Conservation (phyloP, 2,329 filamentous ascomycete genomes). For the Bipolaris gigantea region DNA sequence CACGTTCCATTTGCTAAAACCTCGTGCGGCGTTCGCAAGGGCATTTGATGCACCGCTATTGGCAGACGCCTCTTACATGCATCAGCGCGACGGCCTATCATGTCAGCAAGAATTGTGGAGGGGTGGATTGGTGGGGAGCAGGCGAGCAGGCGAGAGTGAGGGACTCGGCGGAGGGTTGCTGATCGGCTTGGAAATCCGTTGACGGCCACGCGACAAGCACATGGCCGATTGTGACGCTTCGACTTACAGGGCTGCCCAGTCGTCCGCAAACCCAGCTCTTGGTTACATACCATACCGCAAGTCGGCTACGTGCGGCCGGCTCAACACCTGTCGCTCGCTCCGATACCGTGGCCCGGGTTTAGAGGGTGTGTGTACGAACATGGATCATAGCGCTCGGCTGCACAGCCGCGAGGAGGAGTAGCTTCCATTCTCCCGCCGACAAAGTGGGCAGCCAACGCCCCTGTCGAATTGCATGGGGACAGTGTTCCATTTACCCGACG, state of each 20-base stretch:
- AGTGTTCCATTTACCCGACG: constrained; percentile 40
- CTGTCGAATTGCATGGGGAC: constrained; percentile 28
- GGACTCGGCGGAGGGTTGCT: constrained; percentile 1
- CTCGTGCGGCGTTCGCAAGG: background rate
- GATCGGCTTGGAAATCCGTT: constrained; percentile 1
- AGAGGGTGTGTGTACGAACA: background rate
- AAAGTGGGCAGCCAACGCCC: constrained; percentile 8
- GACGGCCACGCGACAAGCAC: constrained; percentile 19
- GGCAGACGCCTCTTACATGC: constrained; percentile 7
- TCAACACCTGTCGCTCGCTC: background rate
- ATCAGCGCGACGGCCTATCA: constrained; percentile 11
- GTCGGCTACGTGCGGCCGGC: constrained; percentile 1
- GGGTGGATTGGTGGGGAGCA: background rate
- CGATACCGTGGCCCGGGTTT: constrained; percentile 8
- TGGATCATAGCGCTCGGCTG: background rate
- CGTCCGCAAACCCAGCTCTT: constrained; percentile 1
- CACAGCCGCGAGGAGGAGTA: background rate
- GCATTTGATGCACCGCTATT: background rate
- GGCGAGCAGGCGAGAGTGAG: background rate
- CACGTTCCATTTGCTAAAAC: constrained; percentile 6
- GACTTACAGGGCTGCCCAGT: background rate
- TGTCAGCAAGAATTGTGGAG: constrained; percentile 8
- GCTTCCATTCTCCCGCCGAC: constrained; percentile 24
- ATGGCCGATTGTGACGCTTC: constrained; percentile 14
- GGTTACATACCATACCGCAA: background rate